A percentile compares a stretch with the other conserved stretches of the same genome.
phyloP scores from a whole-genome alignment of 2,329 filamentous ascomycete species.

The Pseudocercospora crystallina region DNA sequence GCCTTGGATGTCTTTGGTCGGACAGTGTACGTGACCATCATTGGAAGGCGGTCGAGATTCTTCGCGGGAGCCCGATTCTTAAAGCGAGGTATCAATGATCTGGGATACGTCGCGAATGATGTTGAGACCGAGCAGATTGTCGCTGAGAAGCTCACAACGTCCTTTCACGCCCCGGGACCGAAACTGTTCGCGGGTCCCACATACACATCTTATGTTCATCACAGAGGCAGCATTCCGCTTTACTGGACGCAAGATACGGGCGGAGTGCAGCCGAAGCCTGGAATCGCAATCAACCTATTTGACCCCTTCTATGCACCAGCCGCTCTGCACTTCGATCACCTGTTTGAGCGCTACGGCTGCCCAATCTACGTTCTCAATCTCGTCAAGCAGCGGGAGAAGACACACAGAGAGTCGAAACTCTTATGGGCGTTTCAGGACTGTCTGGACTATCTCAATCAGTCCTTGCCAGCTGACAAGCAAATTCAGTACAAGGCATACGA shows the following conservation, averaged over 20 bases:
- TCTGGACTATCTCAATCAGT: constrained; percentile 91
- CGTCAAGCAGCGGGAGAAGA: constrained; percentile 80
- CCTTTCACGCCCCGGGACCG: constrained; percentile 88
- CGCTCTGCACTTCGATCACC: constrained; percentile 88
- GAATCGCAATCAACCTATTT: constrained; percentile 90
- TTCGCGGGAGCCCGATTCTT: constrained; percentile 94
- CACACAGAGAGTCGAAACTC: constrained; percentile 86
- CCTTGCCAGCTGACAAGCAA: constrained; percentile 76
- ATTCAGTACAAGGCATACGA: constrained; percentile 96
- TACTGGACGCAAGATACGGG: constrained; percentile 98
- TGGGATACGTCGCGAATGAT: constrained; percentile 96
- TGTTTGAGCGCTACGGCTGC: constrained; percentile 89
- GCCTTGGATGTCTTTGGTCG: constrained; percentile 75
- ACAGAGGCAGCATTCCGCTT: constrained; percentile 91
- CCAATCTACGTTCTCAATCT: constrained; percentile 91
- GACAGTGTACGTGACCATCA: constrained; percentile 86
- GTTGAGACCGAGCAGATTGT: constrained; percentile 99
- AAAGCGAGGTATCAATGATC: constrained; percentile 90
- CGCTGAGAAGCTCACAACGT: constrained; percentile 89
- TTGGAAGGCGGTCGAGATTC: constrained; percentile 85
- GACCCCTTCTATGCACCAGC: constrained; percentile 95
- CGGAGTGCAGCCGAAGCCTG: constrained; percentile 92
- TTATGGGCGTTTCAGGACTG: constrained; percentile 83
- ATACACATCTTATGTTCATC: constrained; percentile 95
- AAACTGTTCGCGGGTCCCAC: constrained; percentile 82